phyloP scores from a whole-genome alignment of 805 yeast species.

The Lipomyces orientalis region DNA sequence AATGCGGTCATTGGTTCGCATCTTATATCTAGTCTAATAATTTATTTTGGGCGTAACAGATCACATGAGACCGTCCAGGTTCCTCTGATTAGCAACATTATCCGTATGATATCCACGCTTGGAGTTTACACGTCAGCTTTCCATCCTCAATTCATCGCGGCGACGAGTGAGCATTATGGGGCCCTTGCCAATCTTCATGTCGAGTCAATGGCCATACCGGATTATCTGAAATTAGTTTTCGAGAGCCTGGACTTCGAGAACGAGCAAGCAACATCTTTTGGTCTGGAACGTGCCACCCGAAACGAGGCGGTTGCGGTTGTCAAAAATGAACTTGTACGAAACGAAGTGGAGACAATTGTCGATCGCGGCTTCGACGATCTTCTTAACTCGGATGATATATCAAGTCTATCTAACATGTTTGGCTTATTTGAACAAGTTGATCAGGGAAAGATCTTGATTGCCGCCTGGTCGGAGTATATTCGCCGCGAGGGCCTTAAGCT shows the following conservation, averaged over 20 bases:
- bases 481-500: conserved; percentile 26
- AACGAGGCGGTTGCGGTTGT: conserved; percentile 19
- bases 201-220: conserved; percentile 16
- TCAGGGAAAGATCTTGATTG: conserved; percentile 13
- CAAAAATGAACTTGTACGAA: conserved; percentile 19
- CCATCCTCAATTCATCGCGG: conserved; percentile 23
- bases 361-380: conserved; percentile 30
- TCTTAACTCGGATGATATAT: conserved; percentile 17
- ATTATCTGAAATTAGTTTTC: conserved; percentile 23
- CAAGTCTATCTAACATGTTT: conserved; percentile 18
- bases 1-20: conserved; percentile 10
- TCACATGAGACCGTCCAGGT: conserved; percentile 1
- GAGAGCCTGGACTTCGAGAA: conserved; percentile 19
- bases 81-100: conserved; percentile 2
- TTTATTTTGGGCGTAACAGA: conserved; percentile 20
- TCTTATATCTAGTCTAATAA: conserved; percentile 21
- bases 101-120: conserved; percentile 29
- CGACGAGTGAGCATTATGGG: conserved; percentile 26
- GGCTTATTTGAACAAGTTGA: conserved; percentile 19
- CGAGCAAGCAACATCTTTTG: conserved; percentile 24
- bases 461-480: conserved; percentile 31
- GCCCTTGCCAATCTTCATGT: conserved; percentile 16
- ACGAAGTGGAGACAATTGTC: conserved; percentile 11
- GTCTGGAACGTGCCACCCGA: conserved; percentile 22
- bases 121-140: conserved; percentile 22